Percentiles rank a stretch among this genome's conserved stretches.
phyloP scores from a whole-genome alignment of 345 rosid species.

The Salix udensis region DNA sequence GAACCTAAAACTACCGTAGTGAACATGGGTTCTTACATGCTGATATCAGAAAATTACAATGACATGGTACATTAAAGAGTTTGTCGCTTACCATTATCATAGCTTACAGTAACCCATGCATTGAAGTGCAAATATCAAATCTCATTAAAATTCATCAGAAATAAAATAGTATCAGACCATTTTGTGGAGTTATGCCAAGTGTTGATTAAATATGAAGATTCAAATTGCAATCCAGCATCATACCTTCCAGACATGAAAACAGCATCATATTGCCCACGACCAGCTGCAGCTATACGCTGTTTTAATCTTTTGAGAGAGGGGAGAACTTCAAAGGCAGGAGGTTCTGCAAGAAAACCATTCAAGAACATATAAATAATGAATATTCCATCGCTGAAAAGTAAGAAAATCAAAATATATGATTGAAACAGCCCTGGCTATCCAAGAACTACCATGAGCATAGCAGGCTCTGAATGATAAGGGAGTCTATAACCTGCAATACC shows the following conservation, averaged over 20 bases:
- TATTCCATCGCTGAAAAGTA: too few species aligned
- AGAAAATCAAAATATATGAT: conserved; percentile 1
- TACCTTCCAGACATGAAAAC: conserved; percentile 99
- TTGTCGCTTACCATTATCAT: neutral
- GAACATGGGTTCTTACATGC: neutral
- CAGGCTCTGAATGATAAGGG: neutral
- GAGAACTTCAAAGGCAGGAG: conserved; percentile 87
- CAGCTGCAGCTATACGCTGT: conserved; percentile 70
- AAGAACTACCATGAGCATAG: neutral
- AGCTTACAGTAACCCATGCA: neutral
- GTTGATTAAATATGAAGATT: conserved; percentile 2
- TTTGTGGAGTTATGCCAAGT: neutral
- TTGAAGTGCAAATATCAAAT: neutral
- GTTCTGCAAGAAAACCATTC: conserved; percentile 48
- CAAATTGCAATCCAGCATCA: neutral
- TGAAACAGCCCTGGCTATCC: neutral
- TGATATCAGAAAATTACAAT: neutral
- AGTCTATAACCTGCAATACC: neutral
- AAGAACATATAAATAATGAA: conserved; percentile 4
- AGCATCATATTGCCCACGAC: conserved; percentile 84
- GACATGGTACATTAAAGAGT: neutral
- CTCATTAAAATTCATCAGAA: neutral
- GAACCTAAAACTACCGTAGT: neutral
- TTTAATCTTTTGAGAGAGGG: conserved; percentile 83
- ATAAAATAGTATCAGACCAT: neutral